These are phyloP conservation scores for Colletotrichum sp. DNA, from an alignment of 2,329 filamentous ascomycete genomes.

Conservation along the genomic window DNA sequence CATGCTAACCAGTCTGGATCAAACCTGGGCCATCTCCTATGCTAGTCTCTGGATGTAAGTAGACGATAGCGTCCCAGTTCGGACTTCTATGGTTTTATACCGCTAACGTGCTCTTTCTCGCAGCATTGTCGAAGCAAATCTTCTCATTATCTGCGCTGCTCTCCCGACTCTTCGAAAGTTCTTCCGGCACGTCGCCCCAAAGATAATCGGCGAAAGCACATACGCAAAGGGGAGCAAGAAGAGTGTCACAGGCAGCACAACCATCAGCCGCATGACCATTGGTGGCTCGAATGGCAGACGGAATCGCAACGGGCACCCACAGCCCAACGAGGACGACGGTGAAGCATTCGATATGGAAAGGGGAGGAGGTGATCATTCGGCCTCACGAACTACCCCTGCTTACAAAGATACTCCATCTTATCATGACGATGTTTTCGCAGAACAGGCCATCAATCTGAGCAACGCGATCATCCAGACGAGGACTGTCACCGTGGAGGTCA, in stretches of 20 bases:
- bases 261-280: not conserved
- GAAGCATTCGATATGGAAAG: not conserved
- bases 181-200: conserved; percentile 33
- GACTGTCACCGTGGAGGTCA: conserved; percentile 6
- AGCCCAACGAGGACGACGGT: not conserved
- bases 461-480: conserved; percentile 7
- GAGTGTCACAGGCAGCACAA: not conserved
- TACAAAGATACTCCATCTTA: not conserved
- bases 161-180: conserved; percentile 40
- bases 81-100: not conserved
- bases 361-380: not conserved
- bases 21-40: conserved; percentile 32
- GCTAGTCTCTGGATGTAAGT: conserved; percentile 34
- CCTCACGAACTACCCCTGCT: not conserved
- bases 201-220: conserved; percentile 11
- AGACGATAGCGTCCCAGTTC: accelerated
- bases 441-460: not conserved
- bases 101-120: not conserved
- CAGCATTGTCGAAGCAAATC: conserved; percentile 39
- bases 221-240: not conserved
- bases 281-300: not conserved
- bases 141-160: conserved; percentile 40
- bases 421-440: not conserved
- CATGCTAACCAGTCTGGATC: conserved; percentile 28
- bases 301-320: not conserved